Evolutionary conservation across 805 yeast genomes (phyloP).

Genomic region (Hanseniaspora thailandica): DNA sequence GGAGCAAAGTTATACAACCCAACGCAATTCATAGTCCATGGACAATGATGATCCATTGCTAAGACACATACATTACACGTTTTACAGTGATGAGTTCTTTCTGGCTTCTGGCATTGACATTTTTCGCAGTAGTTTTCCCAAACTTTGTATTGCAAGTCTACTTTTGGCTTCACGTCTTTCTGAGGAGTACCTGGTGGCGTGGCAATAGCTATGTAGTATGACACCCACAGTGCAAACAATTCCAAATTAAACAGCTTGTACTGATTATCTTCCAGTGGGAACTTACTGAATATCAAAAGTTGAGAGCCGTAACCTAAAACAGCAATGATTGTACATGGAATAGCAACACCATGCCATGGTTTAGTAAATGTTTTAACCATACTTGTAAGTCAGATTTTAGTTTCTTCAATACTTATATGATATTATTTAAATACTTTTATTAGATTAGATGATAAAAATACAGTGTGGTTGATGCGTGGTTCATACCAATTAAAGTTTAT

Average conservation of each 20-base stretch:
- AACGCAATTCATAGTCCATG: constrained; percentile 88
- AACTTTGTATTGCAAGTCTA: constrained; percentile 26
- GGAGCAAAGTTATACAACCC: constrained; percentile 71
- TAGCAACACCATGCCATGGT: constrained; percentile 42
- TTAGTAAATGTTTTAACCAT: constrained; percentile 18
- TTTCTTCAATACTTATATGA: too few relatives aligned
- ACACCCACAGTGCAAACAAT: constrained; percentile 54
- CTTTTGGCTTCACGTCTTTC: constrained; percentile 31
- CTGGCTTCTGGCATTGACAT: constrained; percentile 66
- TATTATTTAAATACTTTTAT: too few relatives aligned
- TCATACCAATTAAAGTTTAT: too few relatives aligned
- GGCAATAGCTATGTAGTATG: constrained; percentile 58
- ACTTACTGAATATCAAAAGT: constrained; percentile 39
- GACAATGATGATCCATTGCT: constrained; percentile 88
- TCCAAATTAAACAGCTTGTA: constrained; percentile 36
- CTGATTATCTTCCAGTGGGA: constrained; percentile 33
- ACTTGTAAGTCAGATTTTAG: too few relatives aligned
- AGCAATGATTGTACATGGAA: constrained; percentile 53
- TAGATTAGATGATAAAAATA: too few relatives aligned
- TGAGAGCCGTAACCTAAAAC: constrained; percentile 54
- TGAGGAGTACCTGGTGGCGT: constrained; percentile 63
- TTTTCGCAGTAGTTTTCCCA: constrained; percentile 66
- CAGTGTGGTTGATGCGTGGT: too few relatives aligned
- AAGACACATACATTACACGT: constrained; percentile 62
- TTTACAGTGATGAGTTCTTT: constrained; percentile 76